A percentile compares a stretch with the other conserved stretches of the same genome.
Evolutionary conservation across 805 yeast genomes (phyloP).

Genomic region (Cyberlindnera mrakii): DNA sequence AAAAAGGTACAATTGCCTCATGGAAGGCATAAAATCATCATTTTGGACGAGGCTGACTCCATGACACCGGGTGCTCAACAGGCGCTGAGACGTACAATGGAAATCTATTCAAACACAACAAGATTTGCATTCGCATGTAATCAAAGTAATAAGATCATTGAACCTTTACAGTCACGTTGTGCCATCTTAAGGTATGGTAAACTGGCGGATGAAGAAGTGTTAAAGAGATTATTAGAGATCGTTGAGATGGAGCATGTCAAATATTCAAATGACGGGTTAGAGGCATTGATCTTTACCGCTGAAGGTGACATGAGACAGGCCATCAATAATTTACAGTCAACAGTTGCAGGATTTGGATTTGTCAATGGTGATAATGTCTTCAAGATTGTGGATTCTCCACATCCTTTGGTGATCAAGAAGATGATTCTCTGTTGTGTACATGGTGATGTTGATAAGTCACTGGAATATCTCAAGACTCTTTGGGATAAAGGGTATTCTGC

Average conservation of each 20-base stretch:
- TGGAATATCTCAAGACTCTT: constrained; percentile 56
- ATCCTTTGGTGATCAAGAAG: constrained; percentile 76
- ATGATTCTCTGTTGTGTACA: constrained; percentile 46
- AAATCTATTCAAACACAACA: constrained; percentile 88
- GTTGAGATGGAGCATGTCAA: constrained; percentile 64
- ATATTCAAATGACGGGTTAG: constrained; percentile 83
- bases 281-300: constrained; percentile 89
- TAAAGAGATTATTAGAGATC: constrained; percentile 68
- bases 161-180: constrained; percentile 94
- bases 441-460: constrained; percentile 54
- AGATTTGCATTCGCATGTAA: constrained; percentile 99
- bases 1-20: constrained; percentile 82
- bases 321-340: constrained; percentile 85
- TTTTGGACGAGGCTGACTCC: constrained; percentile 92
- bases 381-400: constrained; percentile 94
- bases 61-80: constrained; percentile 98
- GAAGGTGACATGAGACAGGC: constrained; percentile 99
- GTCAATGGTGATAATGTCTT: constrained; percentile 92
- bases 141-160: constrained; percentile 89
- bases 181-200: constrained; percentile 85
- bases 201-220: constrained; percentile 78
- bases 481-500: constrained; percentile 94
- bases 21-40: constrained; percentile 88
- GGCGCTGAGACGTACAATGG: constrained; percentile 93
- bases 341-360: constrained; percentile 87